Evolutionary conservation across 768 basidiomycete species (phyloP).

Genomic region (Mycena galopus): DNA sequence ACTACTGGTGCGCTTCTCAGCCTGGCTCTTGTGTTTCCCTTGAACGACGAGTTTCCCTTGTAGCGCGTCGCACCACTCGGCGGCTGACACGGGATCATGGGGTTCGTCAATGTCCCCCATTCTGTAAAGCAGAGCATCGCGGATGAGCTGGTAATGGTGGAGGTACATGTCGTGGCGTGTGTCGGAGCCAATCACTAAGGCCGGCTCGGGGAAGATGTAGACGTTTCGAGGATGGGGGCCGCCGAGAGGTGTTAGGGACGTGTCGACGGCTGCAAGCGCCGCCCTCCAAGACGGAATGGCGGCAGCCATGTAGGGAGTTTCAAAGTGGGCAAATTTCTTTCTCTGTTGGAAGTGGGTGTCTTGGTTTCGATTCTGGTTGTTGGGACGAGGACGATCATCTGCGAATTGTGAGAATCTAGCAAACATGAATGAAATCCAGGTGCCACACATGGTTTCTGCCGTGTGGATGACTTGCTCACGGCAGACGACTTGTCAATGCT

Average conservation of each 20-base stretch:
- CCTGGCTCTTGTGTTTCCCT: background rate
- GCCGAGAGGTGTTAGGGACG: background rate
- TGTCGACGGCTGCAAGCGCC: background rate
- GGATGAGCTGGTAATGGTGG: background rate
- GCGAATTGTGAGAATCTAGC: background rate
- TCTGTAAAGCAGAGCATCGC: slow-evolving; percentile 2
- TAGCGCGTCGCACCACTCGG: too few relatives aligned
- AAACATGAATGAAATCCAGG: too few relatives aligned
- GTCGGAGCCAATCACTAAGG: background rate
- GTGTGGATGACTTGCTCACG: too few relatives aligned
- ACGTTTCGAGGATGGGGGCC: too few relatives aligned
- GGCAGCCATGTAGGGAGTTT: background rate
- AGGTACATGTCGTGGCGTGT: background rate
- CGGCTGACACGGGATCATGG: background rate
- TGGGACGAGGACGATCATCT: background rate
- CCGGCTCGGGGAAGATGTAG: too few relatives aligned
- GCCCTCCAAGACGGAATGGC: background rate
- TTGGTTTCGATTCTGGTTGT: background rate
- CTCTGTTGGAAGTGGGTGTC: too few relatives aligned
- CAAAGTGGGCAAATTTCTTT: too few relatives aligned
- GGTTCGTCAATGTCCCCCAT: background rate
- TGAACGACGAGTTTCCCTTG: background rate
- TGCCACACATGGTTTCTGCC: too few relatives aligned
- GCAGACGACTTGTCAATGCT: too few relatives aligned
- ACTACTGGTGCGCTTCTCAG: background rate